These are phyloP conservation scores for Vigna reflexopilosa DNA, from an alignment of 306 rosid species.

Conservation along the genomic window DNA sequence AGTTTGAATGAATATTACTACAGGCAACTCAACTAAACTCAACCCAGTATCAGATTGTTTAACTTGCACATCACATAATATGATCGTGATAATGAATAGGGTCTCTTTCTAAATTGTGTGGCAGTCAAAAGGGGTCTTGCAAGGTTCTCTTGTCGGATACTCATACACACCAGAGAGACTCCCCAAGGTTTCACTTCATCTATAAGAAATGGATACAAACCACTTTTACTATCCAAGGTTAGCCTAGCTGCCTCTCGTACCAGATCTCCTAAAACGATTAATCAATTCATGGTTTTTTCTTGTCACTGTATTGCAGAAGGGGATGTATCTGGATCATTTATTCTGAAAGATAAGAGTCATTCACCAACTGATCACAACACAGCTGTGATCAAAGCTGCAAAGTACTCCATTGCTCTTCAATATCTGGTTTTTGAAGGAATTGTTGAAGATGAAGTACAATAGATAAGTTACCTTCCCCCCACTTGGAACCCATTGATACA, in stretches of 20 bases:
- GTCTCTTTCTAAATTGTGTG: slow-evolving; percentile 27
- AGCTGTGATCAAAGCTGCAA: slow-evolving; percentile 54
- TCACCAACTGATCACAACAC: slow-evolving; percentile 42
- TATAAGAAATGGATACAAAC: slow-evolving; percentile 87
- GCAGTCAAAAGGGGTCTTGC: slow-evolving; percentile 71
- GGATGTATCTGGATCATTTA: slow-evolving; percentile 66
- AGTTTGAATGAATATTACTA: not conserved
- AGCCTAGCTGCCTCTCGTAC: slow-evolving; percentile 35
- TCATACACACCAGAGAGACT: slow-evolving; percentile 80
- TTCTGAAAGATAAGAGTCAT: slow-evolving; percentile 55
- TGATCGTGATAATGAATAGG: not conserved
- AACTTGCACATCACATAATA: not conserved
- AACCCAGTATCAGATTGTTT: not conserved
- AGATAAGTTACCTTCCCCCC: slow-evolving; percentile 22
- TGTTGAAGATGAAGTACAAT: slow-evolving; percentile 45
- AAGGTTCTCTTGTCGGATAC: slow-evolving; percentile 84
- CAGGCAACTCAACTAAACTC: not conserved
- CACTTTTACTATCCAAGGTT: slow-evolving; percentile 78
- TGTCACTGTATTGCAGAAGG: slow-evolving; percentile 56
- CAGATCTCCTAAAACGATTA: not conserved
- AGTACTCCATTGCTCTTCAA: slow-evolving; percentile 87
- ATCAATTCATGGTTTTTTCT: not conserved
- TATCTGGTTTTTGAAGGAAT: slow-evolving; percentile 64
- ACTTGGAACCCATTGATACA: not conserved
- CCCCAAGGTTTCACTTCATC: slow-evolving; percentile 83